These are phyloP conservation scores for Omphalea diandra DNA, from an alignment of 441 rosid genomes.

Conservation along the genomic window DNA sequence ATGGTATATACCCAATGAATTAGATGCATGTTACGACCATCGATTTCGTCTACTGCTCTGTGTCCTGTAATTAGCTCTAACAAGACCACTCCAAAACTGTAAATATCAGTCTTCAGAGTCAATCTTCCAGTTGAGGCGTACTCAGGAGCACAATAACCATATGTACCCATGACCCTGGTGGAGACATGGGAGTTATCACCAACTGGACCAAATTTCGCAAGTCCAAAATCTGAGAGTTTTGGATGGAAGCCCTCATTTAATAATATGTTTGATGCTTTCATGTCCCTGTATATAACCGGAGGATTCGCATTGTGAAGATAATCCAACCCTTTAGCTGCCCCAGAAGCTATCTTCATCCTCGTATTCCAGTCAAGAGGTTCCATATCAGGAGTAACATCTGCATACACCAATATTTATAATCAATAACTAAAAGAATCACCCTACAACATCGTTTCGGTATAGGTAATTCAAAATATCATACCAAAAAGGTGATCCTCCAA, in stretches of 20 bases:
- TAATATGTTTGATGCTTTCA: conserved; percentile 86
- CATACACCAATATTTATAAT: too few relatives aligned
- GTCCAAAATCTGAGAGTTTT: conserved; percentile 94
- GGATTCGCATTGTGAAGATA: conserved; percentile 79
- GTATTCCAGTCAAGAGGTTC: conserved; percentile 82
- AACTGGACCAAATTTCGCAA: conserved; percentile 85
- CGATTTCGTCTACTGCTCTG: conserved; percentile 62
- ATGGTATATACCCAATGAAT: conserved; percentile 72
- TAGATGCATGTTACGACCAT: conserved; percentile 68
- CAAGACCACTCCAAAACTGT: conserved; percentile 81
- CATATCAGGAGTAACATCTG: conserved; percentile 72
- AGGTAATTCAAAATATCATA: conserved; percentile 36
- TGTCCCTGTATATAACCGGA: conserved; percentile 84
- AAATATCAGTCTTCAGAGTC: conserved; percentile 87
- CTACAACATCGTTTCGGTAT: too few relatives aligned
- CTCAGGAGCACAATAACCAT: conserved; percentile 96
- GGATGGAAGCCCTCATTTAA: conserved; percentile 73
- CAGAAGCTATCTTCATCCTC: conserved; percentile 92
- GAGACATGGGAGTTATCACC: conserved; percentile 94
- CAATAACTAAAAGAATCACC: too few relatives aligned
- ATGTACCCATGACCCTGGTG: conserved; percentile 93
- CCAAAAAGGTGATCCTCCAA: conserved; percentile 91
- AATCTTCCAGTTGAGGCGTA: conserved; percentile 87
- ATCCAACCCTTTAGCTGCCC: conserved; percentile 88
- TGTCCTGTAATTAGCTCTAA: conserved; percentile 89